These are phyloP conservation scores for Kuraishia floccosa DNA, from an alignment of 805 yeast species.

Conservation along the genomic window DNA sequence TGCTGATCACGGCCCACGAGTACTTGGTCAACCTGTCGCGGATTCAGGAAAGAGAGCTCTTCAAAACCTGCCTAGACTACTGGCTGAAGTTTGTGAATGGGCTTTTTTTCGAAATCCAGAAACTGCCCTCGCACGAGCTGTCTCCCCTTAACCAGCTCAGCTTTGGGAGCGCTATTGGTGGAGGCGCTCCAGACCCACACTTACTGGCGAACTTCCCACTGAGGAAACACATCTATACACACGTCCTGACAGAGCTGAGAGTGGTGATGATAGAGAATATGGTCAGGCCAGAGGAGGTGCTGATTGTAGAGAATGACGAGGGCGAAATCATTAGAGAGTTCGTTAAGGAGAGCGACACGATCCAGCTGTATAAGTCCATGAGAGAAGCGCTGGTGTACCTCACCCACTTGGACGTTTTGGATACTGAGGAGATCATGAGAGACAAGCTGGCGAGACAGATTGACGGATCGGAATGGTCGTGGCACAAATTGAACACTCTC, in stretches of 20 bases:
- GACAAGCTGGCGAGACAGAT: constrained; percentile 85
- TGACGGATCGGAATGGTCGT: constrained; percentile 97
- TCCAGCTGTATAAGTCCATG: constrained; percentile 89
- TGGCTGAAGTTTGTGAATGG: constrained; percentile 84
- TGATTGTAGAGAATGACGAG: constrained; percentile 95
- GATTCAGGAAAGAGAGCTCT: constrained; percentile 91
- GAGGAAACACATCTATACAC: constrained; percentile 77
- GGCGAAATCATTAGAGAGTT: constrained; percentile 98
- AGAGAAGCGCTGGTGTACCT: constrained; percentile 91
- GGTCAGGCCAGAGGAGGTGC: constrained; percentile 98
- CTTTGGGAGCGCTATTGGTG: constrained; percentile 24
- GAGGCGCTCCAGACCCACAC: constrained; percentile 84
- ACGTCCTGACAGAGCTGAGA: constrained; percentile 72
- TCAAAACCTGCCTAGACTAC: constrained; percentile 91
- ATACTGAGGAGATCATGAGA: constrained; percentile 90
- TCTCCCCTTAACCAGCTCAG: constrained; percentile 68
- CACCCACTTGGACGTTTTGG: constrained; percentile 90
- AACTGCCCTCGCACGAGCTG: constrained; percentile 58
- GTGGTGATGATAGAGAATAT: constrained; percentile 91
- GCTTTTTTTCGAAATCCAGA: constrained; percentile 77
- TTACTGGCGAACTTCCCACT: constrained; percentile 67
- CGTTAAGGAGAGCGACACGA: constrained; percentile 94
- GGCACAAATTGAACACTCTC: constrained; percentile 94
- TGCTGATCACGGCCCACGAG: constrained; percentile 62
- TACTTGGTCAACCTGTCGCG: constrained; percentile 77